A percentile compares a stretch with the other conserved stretches of the same genome.
Evolutionary conservation across 371 early-diverging fungal species (phyloP).

Genomic region (Mucor piriformis): DNA sequence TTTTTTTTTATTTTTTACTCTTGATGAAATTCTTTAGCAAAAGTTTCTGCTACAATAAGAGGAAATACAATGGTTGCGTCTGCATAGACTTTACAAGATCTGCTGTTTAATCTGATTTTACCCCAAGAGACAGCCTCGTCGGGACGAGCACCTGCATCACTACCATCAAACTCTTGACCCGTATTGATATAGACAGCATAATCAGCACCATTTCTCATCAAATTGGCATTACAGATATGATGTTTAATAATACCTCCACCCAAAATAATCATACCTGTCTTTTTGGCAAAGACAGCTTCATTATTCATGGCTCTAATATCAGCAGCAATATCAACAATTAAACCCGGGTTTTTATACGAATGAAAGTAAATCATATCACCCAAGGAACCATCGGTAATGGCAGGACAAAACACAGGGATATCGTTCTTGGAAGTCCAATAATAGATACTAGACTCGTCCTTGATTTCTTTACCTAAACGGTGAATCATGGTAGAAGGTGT

Average conservation of each 20-base stretch:
- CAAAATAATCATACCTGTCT: constrained; percentile 97
- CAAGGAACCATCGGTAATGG: constrained; percentile 98
- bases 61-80: constrained; percentile 98
- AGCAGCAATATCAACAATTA: constrained; percentile 94
- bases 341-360: constrained; percentile 90
- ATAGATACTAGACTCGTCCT: constrained; percentile 93
- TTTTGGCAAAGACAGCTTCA: constrained; percentile 91
- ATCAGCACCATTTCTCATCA: constrained; percentile 99
- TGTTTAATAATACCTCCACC: constrained; percentile 99
- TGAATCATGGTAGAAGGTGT: constrained; percentile 95
- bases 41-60: constrained; percentile 92
- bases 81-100: constrained; percentile 90
- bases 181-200: constrained; percentile 99
- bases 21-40: constrained; percentile 66
- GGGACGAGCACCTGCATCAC: constrained; percentile 98
- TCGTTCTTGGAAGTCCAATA: constrained; percentile 94
- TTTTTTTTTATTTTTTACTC: not conserved
- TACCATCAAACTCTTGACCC: constrained; percentile 99
- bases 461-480: constrained; percentile 95
- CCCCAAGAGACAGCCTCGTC: constrained; percentile 99
- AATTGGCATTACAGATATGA: constrained; percentile 99
- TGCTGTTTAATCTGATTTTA: constrained; percentile 90
- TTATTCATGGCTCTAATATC: constrained; percentile 97
- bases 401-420: constrained; percentile 99
- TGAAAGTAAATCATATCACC: constrained; percentile 99